Conservation (phyloP, 352 stramenopile genomes). For the Pythium periplocum region DNA sequence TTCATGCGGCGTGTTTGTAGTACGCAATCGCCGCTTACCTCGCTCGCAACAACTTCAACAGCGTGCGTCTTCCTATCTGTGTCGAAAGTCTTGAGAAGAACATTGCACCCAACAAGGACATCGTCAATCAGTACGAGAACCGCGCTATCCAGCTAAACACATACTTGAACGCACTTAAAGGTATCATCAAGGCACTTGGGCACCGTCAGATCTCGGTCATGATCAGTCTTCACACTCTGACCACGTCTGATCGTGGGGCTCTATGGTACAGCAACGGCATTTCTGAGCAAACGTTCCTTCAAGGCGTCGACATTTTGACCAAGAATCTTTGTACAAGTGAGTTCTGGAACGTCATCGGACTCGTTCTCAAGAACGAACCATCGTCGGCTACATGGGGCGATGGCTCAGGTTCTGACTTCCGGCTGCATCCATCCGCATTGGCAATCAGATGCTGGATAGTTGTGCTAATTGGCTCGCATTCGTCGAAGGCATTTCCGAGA, state of each 20-base stretch:
- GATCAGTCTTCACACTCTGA: conserved; percentile 35
- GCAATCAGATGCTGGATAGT: conserved; percentile 52
- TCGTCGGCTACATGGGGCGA: conserved; percentile 51
- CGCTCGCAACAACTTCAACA: conserved; percentile 72
- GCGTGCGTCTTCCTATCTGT: conserved; percentile 56
- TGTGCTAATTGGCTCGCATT: conserved; percentile 74
- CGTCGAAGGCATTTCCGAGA: conserved; percentile 51
- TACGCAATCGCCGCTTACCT: conserved; percentile 70
- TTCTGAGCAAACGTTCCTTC: conserved; percentile 22
- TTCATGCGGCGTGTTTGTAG: conserved; percentile 3
- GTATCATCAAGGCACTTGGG: conserved; percentile 30
- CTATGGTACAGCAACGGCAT: conserved; percentile 34
- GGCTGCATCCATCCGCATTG: conserved; percentile 40
- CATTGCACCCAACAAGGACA: conserved; percentile 24
- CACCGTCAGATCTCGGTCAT: conserved; percentile 40
- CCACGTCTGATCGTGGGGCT: conserved; percentile 16
- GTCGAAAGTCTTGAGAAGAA: conserved; percentile 26
- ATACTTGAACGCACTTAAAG: conserved; percentile 34
- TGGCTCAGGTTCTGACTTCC: conserved; percentile 39
- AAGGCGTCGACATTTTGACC: conserved; percentile 28
- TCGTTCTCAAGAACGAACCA: conserved; percentile 73
- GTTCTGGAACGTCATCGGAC: conserved; percentile 69
- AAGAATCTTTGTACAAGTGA: conserved; percentile 38
- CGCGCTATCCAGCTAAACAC: conserved; percentile 39
- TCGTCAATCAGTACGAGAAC: conserved; percentile 40